A percentile compares a stretch with the other conserved stretches of the same genome.
Evolutionary conservation across 176 grass and related monocot genomes (phyloP).

Genomic region (Calamus simplicifolius): DNA sequence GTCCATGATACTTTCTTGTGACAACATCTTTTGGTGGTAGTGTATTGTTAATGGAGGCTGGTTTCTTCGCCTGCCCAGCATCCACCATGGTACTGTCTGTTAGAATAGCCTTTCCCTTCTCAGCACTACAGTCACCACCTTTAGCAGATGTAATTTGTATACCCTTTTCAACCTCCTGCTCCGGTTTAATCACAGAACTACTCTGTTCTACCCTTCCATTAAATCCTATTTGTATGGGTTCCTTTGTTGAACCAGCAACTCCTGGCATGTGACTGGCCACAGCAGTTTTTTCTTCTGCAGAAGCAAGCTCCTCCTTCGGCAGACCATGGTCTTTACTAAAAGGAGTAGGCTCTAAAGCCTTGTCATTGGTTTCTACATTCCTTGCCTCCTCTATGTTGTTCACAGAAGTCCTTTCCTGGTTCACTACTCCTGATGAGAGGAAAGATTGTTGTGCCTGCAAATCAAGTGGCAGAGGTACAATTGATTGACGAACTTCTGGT

Average conservation of each 20-base stretch:
- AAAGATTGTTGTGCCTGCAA: constrained; percentile 37
- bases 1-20: constrained; percentile 86
- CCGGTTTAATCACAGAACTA: constrained; percentile 58
- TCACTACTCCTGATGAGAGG: constrained; percentile 22
- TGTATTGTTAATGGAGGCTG: constrained; percentile 38
- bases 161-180: constrained; percentile 67
- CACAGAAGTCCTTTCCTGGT: constrained; percentile 21
- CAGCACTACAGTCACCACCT: constrained; percentile 47
- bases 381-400: constrained; percentile 39
- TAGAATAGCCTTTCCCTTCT: constrained; percentile 72
- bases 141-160: constrained; percentile 48
- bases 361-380: constrained; percentile 39
- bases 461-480: constrained; percentile 36
- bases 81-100: constrained; percentile 36
- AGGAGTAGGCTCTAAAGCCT: constrained; percentile 33
- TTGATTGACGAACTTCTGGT: constrained; percentile 87
- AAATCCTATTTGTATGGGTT: constrained; percentile 41
- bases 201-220: constrained; percentile 41
- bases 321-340: constrained; percentile 30
- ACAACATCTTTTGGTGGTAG: constrained; percentile 44
- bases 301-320: constrained; percentile 47
- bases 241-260: constrained; percentile 44
- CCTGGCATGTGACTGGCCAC: constrained; percentile 21
- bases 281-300: constrained; percentile 48
- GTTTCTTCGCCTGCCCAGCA: constrained; percentile 64